Conservation (phyloP, 2,329 filamentous ascomycete species). For the Acephala macrosclerotiorum region DNA sequence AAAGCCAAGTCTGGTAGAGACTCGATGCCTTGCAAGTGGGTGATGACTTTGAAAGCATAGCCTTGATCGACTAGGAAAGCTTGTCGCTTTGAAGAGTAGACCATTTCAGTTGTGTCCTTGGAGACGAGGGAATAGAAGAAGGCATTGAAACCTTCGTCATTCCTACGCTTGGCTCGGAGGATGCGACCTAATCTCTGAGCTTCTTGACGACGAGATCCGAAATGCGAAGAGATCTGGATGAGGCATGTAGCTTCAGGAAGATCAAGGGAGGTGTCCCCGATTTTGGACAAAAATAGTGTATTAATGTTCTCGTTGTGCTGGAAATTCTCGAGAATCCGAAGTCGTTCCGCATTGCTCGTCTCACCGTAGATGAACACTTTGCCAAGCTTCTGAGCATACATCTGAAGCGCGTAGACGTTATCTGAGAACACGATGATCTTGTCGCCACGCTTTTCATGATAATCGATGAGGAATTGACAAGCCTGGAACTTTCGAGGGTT, state of each 20-base stretch:
- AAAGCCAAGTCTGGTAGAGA: conserved; percentile 83
- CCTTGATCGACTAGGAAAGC: conserved; percentile 98
- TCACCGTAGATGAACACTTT: conserved; percentile 94
- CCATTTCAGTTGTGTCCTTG: conserved; percentile 98
- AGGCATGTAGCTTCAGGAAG: conserved; percentile 95
- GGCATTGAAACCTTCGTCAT: conserved; percentile 98
- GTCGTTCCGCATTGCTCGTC: conserved; percentile 84
- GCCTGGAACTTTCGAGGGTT: conserved; percentile 97
- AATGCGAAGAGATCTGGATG: conserved; percentile 97
- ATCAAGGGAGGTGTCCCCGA: conserved; percentile 97
- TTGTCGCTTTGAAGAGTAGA: conserved; percentile 94
- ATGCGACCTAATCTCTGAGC: conserved; percentile 94
- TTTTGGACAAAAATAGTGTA: conserved; percentile 95
- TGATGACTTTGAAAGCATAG: conserved; percentile 99
- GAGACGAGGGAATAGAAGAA: conserved; percentile 99
- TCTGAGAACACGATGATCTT: conserved; percentile 99
- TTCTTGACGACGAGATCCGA: conserved; percentile 95
- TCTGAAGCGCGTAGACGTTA: conserved; percentile 90
- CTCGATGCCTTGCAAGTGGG: conserved; percentile 90
- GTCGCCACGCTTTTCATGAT: conserved; percentile 92
- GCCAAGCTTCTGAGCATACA: conserved; percentile 82
- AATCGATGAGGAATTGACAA: conserved; percentile 97
- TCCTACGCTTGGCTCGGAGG: conserved; percentile 90
- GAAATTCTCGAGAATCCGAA: conserved; percentile 91
- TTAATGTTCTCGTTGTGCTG: conserved; percentile 90